phyloP scores from a whole-genome alignment of 305 asterid genomes.

The Lippia alba region DNA sequence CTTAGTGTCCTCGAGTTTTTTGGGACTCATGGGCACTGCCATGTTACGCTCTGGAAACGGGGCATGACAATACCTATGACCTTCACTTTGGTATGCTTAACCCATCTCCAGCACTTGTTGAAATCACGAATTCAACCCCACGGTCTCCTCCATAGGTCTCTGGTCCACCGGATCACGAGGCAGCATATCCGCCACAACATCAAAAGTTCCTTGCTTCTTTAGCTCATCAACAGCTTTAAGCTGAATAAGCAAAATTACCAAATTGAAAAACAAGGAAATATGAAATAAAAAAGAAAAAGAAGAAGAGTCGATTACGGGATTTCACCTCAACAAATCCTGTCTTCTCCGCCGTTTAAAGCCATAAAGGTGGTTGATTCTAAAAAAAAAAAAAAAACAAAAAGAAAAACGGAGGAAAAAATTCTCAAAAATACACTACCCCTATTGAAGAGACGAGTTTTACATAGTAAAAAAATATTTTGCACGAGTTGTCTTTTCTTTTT shows the following conservation, averaged over 20 bases:
- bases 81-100: slow-evolving; percentile 29
- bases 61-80: slow-evolving; percentile 33
- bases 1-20: too few species aligned
- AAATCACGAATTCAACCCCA: slow-evolving; percentile 32
- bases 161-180: slow-evolving; percentile 32
- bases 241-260: too few species aligned
- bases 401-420: too few species aligned
- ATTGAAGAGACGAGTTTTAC: too few species aligned
- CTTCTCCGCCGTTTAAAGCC: not conserved
- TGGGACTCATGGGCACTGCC: too few species aligned
- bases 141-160: not conserved
- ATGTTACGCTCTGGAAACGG: too few species aligned
- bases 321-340: not conserved
- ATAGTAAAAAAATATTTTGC: too few species aligned
- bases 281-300: not conserved
- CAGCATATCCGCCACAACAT: slow-evolving; percentile 28
- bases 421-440: too few species aligned
- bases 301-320: too few species aligned
- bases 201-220: slow-evolving; percentile 28
- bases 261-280: too few species aligned
- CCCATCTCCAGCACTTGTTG: slow-evolving; percentile 25
- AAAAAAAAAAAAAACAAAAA: too few species aligned
- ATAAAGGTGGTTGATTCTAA: not conserved
- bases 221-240: slow-evolving; percentile 10
- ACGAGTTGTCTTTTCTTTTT: too few species aligned